Evolutionary conservation across 176 grass and related monocot species (phyloP).

Genomic region (Areca catechu): DNA sequence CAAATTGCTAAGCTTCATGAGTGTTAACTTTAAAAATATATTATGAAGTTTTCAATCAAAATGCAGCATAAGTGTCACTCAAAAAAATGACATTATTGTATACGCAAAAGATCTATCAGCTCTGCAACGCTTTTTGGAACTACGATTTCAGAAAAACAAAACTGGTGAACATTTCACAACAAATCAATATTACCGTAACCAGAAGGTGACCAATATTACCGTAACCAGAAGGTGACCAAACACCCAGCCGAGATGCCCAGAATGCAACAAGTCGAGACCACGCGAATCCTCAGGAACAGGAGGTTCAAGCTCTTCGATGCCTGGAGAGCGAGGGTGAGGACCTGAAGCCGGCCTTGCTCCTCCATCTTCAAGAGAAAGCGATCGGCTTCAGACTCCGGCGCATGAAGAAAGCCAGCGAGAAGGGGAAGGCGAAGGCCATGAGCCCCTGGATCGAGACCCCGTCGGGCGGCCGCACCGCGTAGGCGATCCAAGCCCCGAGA

Average conservation of each 20-base stretch:
- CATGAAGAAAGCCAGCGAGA: conserved; percentile 62
- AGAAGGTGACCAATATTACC: no score
- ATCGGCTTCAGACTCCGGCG: conserved; percentile 73
- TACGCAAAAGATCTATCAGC: no score
- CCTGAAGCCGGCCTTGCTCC: conserved; percentile 68
- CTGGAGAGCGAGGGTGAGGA: conserved; percentile 78
- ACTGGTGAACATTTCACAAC: no score
- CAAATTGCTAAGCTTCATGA: no score
- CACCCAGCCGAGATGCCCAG: conserved; percentile 60
- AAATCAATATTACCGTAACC: conserved; percentile 24
- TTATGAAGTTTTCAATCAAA: no score
- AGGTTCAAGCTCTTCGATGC: conserved; percentile 53
- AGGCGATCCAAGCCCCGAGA: conserved; percentile 56
- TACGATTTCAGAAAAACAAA: no score
- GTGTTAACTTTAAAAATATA: no score
- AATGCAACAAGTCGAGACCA: conserved; percentile 56
- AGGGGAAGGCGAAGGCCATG: conserved; percentile 70
- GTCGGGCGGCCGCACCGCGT: conserved; percentile 20
- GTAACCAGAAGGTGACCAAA: conserved; percentile 29
- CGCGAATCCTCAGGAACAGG: conserved; percentile 56
- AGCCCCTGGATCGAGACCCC: conserved; percentile 67
- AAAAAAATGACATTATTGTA: no score
- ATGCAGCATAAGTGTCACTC: no score
- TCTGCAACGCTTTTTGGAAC: no score
- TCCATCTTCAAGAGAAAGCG: conserved; percentile 91